Conservation (phyloP, 202 grass and related monocot species). For the Zizania palustris region DNA sequence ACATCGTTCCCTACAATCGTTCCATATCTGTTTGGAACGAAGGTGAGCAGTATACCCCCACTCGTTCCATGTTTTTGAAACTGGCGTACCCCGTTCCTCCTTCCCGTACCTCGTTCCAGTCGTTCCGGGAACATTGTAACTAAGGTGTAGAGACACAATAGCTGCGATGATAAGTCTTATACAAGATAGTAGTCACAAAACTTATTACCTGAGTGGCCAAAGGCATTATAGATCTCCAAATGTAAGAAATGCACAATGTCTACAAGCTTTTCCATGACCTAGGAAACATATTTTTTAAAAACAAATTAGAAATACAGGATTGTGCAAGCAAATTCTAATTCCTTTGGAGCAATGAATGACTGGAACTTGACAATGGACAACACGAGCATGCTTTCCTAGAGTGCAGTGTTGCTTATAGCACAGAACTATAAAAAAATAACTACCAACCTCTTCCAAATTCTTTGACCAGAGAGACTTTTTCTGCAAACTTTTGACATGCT, state of each 20-base stretch:
- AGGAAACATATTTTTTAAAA: conserved; percentile 30
- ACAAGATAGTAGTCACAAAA: conserved; percentile 36
- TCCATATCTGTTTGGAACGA: too few relatives aligned
- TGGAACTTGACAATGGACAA: conserved; percentile 18
- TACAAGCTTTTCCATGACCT: conserved; percentile 96
- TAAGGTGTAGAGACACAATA: neutral
- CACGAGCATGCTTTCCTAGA: conserved; percentile 30
- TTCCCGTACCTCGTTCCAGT: too few relatives aligned
- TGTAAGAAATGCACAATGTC: conserved; percentile 96
- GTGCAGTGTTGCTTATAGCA: neutral
- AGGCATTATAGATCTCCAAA: conserved; percentile 76
- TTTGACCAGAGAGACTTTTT: conserved; percentile 92
- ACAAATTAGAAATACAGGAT: conserved; percentile 38
- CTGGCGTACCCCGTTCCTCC: too few relatives aligned
- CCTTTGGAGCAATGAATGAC: neutral
- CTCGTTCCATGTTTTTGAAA: too few relatives aligned
- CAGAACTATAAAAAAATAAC: conserved; percentile 45
- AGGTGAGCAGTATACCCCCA: too few relatives aligned
- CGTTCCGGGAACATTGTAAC: too few relatives aligned
- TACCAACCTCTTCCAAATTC: conserved; percentile 87
- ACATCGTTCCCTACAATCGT: too few relatives aligned
- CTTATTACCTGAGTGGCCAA: conserved; percentile 75
- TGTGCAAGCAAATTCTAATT: conserved; percentile 18
- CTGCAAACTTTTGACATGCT: conserved; percentile 80
- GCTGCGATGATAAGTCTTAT: neutral